A percentile compares a stretch with the other conserved stretches of the same genome.
These are phyloP conservation scores for Globisporangium mamillatum DNA, from an alignment of 352 stramenopile species.

Conservation along the genomic window DNA sequence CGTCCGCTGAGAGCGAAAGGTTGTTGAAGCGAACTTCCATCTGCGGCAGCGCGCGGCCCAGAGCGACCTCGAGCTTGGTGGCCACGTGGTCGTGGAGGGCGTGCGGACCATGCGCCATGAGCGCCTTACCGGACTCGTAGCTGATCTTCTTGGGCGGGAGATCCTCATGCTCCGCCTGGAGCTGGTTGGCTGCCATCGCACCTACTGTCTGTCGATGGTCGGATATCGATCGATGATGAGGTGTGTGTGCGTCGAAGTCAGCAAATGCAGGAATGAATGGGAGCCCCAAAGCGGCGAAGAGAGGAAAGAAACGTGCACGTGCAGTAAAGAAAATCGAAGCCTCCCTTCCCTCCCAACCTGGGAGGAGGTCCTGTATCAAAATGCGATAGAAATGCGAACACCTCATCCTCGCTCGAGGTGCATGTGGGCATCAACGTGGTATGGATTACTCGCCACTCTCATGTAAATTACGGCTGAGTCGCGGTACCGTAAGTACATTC, in stretches of 20 bases:
- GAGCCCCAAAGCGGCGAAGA: neutral
- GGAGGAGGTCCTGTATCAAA: neutral
- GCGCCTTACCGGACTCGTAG: conserved; percentile 19
- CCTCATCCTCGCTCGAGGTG: neutral
- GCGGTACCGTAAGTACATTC: neutral
- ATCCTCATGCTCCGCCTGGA: neutral
- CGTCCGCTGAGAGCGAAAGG: conserved; percentile 14
- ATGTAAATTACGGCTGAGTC: neutral
- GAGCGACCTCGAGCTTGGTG: conserved; percentile 21
- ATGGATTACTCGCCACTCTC: neutral
- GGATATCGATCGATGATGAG: neutral
- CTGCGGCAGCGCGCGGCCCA: conserved; percentile 31
- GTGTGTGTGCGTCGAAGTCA: neutral
- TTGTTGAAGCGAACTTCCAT: conserved; percentile 47
- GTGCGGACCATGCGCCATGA: conserved; percentile 32
- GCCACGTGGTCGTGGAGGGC: conserved; percentile 33
- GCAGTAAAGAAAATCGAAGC: neutral
- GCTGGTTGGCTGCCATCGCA: neutral
- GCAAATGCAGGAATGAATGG: neutral
- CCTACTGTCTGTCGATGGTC: neutral
- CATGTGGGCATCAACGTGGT: neutral
- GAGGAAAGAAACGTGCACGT: neutral
- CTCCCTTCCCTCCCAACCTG: neutral
- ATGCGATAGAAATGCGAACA: neutral
- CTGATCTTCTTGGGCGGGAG: neutral